These are phyloP conservation scores for Trichoderma atroviride DNA, from an alignment of 2,329 filamentous ascomycete species.

Conservation along the genomic window DNA sequence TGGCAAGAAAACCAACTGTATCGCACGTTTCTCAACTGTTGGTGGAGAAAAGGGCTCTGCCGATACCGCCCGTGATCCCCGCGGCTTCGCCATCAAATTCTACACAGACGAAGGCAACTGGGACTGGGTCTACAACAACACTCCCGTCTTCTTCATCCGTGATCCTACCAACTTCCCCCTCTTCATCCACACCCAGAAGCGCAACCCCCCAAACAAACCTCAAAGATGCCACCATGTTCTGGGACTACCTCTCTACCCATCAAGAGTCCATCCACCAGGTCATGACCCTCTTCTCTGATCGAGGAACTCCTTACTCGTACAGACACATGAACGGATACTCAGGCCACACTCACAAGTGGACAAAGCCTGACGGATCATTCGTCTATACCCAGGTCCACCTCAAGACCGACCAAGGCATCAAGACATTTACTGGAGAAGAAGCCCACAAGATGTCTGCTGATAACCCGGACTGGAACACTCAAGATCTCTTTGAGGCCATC, in stretches of 20 bases:
- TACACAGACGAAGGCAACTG: slow-evolving; percentile 73
- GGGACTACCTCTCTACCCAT: slow-evolving; percentile 54
- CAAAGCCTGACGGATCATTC: slow-evolving; percentile 66
- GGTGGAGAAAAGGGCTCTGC: slow-evolving; percentile 67
- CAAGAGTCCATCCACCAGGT: slow-evolving; percentile 66
- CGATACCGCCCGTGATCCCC: slow-evolving; percentile 70
- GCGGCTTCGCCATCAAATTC: slow-evolving; percentile 61
- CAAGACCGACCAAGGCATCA: slow-evolving; percentile 64
- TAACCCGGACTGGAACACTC: slow-evolving; percentile 64
- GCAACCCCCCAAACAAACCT: slow-evolving; percentile 73
- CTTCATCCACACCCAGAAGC: slow-evolving; percentile 79
- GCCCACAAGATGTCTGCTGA: slow-evolving; percentile 55
- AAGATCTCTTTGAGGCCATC: slow-evolving; percentile 68
- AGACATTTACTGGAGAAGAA: slow-evolving; percentile 61
- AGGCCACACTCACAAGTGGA: slow-evolving; percentile 68
- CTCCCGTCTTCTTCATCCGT: slow-evolving; percentile 74
- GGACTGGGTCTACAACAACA: slow-evolving; percentile 78
- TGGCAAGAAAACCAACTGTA: slow-evolving; percentile 59
- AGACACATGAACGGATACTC: slow-evolving; percentile 70
- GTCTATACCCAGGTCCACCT: slow-evolving; percentile 68
- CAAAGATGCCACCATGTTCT: slow-evolving; percentile 66
- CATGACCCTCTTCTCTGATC: slow-evolving; percentile 68
- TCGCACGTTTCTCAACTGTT: slow-evolving; percentile 71
- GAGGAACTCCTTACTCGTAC: slow-evolving; percentile 66
- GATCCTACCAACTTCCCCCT: slow-evolving; percentile 75